Base-by-base conservation (phyloP, 768 basidiomycete genomes). In the Lactarius akahatsu region DNA sequence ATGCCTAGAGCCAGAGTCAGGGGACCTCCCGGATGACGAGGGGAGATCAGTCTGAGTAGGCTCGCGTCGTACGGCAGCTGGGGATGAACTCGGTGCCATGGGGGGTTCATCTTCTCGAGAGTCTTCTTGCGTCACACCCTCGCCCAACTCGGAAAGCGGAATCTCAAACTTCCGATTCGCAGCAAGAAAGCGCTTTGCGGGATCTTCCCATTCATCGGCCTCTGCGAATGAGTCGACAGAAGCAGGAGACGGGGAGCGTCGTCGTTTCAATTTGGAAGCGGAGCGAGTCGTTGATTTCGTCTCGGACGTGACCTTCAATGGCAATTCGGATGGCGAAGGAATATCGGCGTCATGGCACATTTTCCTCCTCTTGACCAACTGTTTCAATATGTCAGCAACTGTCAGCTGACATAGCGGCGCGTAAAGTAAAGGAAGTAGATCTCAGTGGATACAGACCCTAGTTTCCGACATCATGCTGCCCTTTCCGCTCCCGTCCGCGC, bases 71-170 rank as follows among this genome's bases (percentile, higher is more conserved):
- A 28, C 41, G 20, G 56, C 26, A 34, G 20, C 18, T 26, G n/a
- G n/a, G 15, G 68, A 15, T 52, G 60, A 23, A 50, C 55, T 55
- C 40, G n/a, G 23, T 23, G 47, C 43, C 50, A 45, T 9, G 40
- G 59, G 18, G 62, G 58, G 16, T 68, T 67, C 6, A 45, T 32
- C 66, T 57, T 59, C 67, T 50, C 10, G 70, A 63, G 1, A 50
- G 5, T 54, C 69, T 63, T 16, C 67, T 60, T 2, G 66, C 61
- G n/a, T 74, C 55, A 73, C 70, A 34, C 69, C 74, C 67, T 73
- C 77, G 60, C 77, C 83, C 20, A 88, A 78, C 69, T 87, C 82
- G 36, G 84, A 83, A 56, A 90, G 75, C 61, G 89, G 89, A 23
- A 85, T 75, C 52, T 81, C 73, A 60, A 90, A 67, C 41, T 63